Percentiles rank a stretch among this genome's conserved stretches.
phyloP scores from a whole-genome alignment of 1,284 basidiomycete genomes.

The Sparassis latifolia region DNA sequence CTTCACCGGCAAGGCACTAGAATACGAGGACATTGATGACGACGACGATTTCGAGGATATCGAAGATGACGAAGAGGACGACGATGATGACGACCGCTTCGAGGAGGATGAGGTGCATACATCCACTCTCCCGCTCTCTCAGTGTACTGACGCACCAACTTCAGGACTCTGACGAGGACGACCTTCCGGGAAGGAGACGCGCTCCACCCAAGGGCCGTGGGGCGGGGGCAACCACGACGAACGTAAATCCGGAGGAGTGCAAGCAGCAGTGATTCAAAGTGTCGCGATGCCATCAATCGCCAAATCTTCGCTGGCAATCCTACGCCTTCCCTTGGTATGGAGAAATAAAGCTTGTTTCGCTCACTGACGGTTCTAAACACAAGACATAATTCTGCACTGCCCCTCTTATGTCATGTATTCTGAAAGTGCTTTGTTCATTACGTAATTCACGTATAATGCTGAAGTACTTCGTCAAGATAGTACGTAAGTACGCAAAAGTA shows the following conservation, averaged over 20 bases:
- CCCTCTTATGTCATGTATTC: too few species aligned
- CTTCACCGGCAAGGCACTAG: slow-evolving; percentile 95
- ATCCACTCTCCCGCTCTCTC: slow-evolving; percentile 10
- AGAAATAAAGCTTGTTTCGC: too few species aligned
- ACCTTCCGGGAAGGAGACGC: slow-evolving; percentile 50
- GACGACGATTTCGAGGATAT: slow-evolving; percentile 59
- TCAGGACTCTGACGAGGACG: slow-evolving; percentile 59
- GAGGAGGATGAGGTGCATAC: slow-evolving; percentile 45
- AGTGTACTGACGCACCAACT: slow-evolving; percentile 10
- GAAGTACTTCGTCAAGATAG: too few species aligned
- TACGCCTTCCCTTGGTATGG: too few species aligned
- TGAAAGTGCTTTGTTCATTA: too few species aligned
- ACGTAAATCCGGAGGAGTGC: slow-evolving; percentile 75
- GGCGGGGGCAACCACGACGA: slow-evolving; percentile 30
- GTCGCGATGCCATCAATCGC: too few species aligned
- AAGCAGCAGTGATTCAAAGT: slow-evolving; percentile 81
- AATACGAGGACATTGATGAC: slow-evolving; percentile 78
- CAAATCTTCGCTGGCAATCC: too few species aligned
- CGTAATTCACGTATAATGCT: too few species aligned
- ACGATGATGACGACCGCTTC: slow-evolving; percentile 43
- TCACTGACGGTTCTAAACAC: too few species aligned
- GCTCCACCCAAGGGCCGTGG: slow-evolving; percentile 50
- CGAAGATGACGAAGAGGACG: slow-evolving; percentile 57
- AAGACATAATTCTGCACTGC: too few species aligned
- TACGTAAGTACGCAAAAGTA: too few species aligned